These are phyloP conservation scores for Ettlia oleoabundans DNA, from an alignment of 139 green algal species.

Conservation along the genomic window DNA sequence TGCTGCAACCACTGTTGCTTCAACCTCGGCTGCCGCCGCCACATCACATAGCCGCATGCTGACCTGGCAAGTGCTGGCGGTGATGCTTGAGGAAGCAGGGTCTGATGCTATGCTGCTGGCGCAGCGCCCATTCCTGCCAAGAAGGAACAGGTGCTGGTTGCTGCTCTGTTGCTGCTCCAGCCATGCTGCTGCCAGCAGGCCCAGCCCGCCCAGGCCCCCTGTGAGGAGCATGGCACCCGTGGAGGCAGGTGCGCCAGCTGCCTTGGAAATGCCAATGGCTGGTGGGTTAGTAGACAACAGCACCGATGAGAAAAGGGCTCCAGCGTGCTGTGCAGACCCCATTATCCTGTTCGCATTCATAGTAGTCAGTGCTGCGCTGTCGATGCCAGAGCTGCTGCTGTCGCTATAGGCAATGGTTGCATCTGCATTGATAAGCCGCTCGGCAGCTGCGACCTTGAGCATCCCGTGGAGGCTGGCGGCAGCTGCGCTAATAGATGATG, in stretches of 20 bases:
- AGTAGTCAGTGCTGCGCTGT: background rate
- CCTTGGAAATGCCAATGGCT: too few relatives aligned
- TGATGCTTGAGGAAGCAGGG: background rate
- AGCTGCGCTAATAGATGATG: background rate
- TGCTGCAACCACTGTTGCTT: background rate
- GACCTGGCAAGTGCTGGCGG: background rate
- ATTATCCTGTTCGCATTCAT: background rate
- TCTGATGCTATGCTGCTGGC: background rate
- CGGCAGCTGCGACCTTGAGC: slow-evolving; percentile 21
- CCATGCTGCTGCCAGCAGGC: slow-evolving; percentile 73
- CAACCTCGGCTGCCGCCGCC: background rate
- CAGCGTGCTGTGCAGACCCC: background rate
- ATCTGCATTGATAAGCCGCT: background rate
- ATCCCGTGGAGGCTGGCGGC: slow-evolving; percentile 8
- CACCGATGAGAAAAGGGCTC: background rate
- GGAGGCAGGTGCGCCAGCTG: background rate
- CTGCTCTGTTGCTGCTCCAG: slow-evolving; percentile 41
- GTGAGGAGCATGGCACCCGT: slow-evolving; percentile 61
- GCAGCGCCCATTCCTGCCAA: slow-evolving; percentile 11
- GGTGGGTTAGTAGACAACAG: background rate
- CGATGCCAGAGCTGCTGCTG: background rate
- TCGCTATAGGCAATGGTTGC: background rate
- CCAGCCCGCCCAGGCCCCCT: slow-evolving; percentile 57
- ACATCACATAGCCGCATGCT: slow-evolving; percentile 19
- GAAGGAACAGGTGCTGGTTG: slow-evolving; percentile 11